A percentile compares a stretch with the other conserved stretches of the same genome.
phyloP scores from a whole-genome alignment of 768 basidiomycete species.

The Clavulina sp. region DNA sequence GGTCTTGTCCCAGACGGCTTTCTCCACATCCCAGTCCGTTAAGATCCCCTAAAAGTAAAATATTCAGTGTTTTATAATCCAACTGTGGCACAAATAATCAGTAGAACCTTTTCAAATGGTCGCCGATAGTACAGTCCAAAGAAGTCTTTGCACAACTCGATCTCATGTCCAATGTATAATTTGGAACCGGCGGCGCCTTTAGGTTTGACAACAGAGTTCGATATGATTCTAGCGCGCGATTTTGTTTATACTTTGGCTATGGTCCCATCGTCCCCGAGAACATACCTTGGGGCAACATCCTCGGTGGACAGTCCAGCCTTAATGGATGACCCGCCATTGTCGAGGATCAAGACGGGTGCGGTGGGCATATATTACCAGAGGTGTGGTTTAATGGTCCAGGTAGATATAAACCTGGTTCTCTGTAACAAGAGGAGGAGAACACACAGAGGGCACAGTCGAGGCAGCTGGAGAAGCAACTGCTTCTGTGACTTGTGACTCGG shows the following conservation, averaged over 20 bases:
- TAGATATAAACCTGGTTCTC: too few species aligned
- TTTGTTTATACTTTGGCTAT: not conserved
- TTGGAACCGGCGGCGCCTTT: slow-evolving; percentile 57
- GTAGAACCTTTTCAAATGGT: slow-evolving; percentile 87
- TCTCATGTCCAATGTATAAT: slow-evolving; percentile 75
- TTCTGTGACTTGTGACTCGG: too few species aligned
- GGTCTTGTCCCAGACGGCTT: slow-evolving; percentile 82
- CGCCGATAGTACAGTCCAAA: slow-evolving; percentile 67
- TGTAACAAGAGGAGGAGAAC: too few species aligned
- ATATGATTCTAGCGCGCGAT: slow-evolving; percentile 33
- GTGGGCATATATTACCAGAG: too few species aligned
- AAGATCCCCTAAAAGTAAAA: slow-evolving; percentile 55
- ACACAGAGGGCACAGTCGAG: too few species aligned
- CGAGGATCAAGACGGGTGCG: slow-evolving; percentile 48
- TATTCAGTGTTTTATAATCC: slow-evolving; percentile 11
- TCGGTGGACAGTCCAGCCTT: slow-evolving; percentile 43
- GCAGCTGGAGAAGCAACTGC: too few species aligned
- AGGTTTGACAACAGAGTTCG: slow-evolving; percentile 72
- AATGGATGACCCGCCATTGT: slow-evolving; percentile 75
- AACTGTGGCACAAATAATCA: slow-evolving; percentile 13
- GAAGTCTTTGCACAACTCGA: slow-evolving; percentile 58
- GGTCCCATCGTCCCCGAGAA: slow-evolving; percentile 4
- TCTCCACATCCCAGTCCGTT: slow-evolving; percentile 91
- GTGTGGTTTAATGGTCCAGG: too few species aligned
- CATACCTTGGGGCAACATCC: slow-evolving; percentile 19